Percentiles rank a stretch among this genome's conserved stretches.
Evolutionary conservation across 2,329 filamentous ascomycete genomes (phyloP).

Genomic region (Hypoxylon sp.): DNA sequence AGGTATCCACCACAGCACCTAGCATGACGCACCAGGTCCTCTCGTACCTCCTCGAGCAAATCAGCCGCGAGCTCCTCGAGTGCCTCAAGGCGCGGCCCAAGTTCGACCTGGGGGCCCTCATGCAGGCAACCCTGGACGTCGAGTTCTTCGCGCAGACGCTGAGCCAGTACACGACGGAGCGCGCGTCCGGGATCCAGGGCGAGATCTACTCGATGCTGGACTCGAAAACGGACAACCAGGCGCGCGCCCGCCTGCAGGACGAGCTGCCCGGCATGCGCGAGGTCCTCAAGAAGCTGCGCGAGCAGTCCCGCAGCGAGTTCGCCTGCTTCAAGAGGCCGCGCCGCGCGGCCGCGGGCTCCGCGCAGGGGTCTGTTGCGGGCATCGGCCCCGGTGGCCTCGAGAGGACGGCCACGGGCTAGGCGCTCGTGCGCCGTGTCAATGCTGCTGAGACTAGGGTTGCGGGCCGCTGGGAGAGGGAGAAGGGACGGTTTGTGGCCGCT

Average conservation of each 20-base stretch:
- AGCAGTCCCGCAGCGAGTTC: constrained; percentile 88
- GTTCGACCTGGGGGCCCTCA: constrained; percentile 85
- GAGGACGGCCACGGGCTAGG: constrained; percentile 53
- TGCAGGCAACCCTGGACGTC: constrained; percentile 97
- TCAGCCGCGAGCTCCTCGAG: constrained; percentile 83
- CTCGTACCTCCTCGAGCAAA: constrained; percentile 87
- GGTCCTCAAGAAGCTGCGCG: constrained; percentile 85
- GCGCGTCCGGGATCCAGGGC: constrained; percentile 84
- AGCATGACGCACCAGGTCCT: constrained; percentile 85
- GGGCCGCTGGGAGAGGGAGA: background rate
- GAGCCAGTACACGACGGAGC: constrained; percentile 88
- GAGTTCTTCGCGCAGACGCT: constrained; percentile 97
- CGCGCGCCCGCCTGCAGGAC: constrained; percentile 82
- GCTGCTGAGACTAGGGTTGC: constrained; percentile 5
- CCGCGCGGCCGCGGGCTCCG: constrained; percentile 23
- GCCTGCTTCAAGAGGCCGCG: constrained; percentile 77
- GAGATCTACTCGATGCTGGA: constrained; percentile 95
- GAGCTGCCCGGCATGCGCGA: constrained; percentile 92
- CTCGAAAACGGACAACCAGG: constrained; percentile 88
- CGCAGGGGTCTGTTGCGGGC: constrained; percentile 14
- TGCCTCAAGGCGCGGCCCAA: constrained; percentile 76
- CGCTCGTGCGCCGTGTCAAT: constrained; percentile 28
- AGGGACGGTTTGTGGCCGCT: constrained; percentile 6
- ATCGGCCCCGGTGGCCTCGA: constrained; percentile 34
- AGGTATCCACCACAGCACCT: constrained; percentile 84